Conservation (phyloP, 1,139 yeast genomes). For the Spathaspora sp. region DNA sequence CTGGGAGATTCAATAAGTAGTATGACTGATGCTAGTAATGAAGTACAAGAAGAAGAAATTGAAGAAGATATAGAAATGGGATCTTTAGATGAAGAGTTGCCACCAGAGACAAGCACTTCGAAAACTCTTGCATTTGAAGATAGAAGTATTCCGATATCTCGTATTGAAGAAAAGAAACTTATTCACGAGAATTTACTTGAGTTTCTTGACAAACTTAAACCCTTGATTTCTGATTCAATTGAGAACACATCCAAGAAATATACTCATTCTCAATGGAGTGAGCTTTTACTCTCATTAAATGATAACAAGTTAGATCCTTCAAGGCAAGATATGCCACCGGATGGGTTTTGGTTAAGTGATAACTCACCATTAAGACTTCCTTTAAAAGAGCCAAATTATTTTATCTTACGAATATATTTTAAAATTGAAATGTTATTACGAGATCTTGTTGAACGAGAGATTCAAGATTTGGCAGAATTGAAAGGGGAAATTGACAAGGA, state of each 20-base stretch:
- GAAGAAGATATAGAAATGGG: constrained; percentile 10
- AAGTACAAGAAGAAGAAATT: constrained; percentile 9
- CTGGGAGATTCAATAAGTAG: constrained; percentile 16
- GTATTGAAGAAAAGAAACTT: constrained; percentile 9
- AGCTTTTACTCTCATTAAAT: constrained; percentile 19
- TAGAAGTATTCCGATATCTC: neutral
- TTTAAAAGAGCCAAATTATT: constrained; percentile 62
- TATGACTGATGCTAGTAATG: neutral
- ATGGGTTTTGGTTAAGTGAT: constrained; percentile 53
- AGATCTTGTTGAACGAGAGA: constrained; percentile 17
- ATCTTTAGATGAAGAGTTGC: constrained; percentile 9
- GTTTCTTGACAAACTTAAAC: constrained; percentile 23
- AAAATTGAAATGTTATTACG: constrained; percentile 23
- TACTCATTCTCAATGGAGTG: constrained; percentile 33
- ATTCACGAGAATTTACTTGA: constrained; percentile 18
- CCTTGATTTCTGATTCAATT: constrained; percentile 31
- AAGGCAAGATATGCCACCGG: constrained; percentile 1
- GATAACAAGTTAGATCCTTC: constrained; percentile 4
- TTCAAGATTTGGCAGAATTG: constrained; percentile 8
- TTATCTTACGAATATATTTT: constrained; percentile 46
- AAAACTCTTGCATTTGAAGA: constrained; percentile 9
- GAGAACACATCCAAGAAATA: constrained; percentile 33
- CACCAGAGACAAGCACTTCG: constrained; percentile 7
- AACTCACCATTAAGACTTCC: constrained; percentile 68
- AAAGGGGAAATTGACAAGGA: neutral